Evolutionary conservation across 345 rosid genomes (phyloP).

Genomic region (Boechera stricta): DNA sequence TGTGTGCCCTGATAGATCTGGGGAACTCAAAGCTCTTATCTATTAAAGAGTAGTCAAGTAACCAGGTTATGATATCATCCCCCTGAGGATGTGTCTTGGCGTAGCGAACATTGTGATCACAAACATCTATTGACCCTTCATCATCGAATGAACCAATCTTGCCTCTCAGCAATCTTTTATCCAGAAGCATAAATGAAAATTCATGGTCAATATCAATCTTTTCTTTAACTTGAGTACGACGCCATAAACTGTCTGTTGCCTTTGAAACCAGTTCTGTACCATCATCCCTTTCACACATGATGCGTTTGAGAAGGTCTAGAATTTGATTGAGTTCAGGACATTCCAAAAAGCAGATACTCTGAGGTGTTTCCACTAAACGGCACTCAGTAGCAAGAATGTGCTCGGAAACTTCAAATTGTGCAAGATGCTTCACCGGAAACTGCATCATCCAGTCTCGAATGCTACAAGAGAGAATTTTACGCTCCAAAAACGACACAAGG

Average conservation of each 20-base stretch:
- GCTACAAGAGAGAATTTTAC: constrained; percentile 17
- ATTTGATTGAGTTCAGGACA: constrained; percentile 24
- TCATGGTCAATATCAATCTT: constrained; percentile 33
- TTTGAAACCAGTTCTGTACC: constrained; percentile 25
- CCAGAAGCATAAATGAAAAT: constrained; percentile 37
- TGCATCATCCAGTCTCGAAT: background rate
- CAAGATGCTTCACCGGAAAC: constrained; percentile 14
- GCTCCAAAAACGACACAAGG: background rate
- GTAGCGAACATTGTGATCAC: constrained; percentile 24
- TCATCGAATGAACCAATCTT: constrained; percentile 37
- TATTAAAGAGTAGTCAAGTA: constrained; percentile 7
- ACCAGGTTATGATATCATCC: constrained; percentile 34
- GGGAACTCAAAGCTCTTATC: constrained; percentile 13
- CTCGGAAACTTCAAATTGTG: constrained; percentile 25
- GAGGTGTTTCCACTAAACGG: constrained; percentile 37
- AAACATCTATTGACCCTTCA: constrained; percentile 25
- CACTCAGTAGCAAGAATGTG: constrained; percentile 6
- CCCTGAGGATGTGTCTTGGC: constrained; percentile 38
- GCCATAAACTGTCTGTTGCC: constrained; percentile 34
- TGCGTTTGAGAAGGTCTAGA: constrained; percentile 5
- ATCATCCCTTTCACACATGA: constrained; percentile 32
- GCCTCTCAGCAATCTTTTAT: constrained; percentile 33
- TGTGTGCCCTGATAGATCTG: constrained; percentile 27
- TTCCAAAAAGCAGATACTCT: constrained; percentile 35
- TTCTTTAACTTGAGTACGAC: constrained; percentile 26